phyloP scores from a whole-genome alignment of 2,329 filamentous ascomycete species.

The Verticillium isaacii region DNA sequence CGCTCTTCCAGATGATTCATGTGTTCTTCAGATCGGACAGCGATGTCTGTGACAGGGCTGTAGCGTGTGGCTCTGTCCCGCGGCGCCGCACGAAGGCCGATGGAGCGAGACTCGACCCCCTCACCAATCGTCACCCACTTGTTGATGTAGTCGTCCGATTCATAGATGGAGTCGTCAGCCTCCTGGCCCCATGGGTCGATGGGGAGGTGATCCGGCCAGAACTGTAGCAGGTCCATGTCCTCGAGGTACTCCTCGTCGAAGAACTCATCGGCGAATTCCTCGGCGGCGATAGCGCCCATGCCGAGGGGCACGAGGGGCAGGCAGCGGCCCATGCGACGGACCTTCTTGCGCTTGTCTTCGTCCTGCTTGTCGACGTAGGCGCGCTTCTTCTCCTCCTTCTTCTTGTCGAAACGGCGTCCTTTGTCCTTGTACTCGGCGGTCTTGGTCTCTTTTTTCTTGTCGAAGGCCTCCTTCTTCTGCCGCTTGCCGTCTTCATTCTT shows the following conservation, averaged over 20 bases:
- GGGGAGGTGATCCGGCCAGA: not conserved
- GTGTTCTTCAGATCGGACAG: not conserved
- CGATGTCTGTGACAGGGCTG: not conserved
- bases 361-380: not conserved
- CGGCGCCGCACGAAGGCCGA: not conserved
- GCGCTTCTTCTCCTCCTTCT: not conserved
- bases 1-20: not conserved
- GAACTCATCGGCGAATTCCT: not conserved
- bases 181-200: not conserved
- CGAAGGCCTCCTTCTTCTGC: not conserved
- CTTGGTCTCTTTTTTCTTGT: not conserved
- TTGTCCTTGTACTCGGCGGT: not conserved
- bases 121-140: not conserved
- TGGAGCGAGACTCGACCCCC: not conserved
- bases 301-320: not conserved
- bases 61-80: not conserved
- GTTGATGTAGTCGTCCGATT: not conserved
- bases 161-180: not conserved
- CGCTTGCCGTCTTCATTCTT: not conserved
- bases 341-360: slow-evolving; percentile 1
- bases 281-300: not conserved
- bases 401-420: not conserved
- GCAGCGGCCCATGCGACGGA: not conserved
- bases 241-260: slow-evolving; percentile 1
- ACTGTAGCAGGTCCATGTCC: not conserved